Evolutionary conservation across 2,329 filamentous ascomycete genomes (phyloP).

Genomic region (Epichloe festucae): DNA sequence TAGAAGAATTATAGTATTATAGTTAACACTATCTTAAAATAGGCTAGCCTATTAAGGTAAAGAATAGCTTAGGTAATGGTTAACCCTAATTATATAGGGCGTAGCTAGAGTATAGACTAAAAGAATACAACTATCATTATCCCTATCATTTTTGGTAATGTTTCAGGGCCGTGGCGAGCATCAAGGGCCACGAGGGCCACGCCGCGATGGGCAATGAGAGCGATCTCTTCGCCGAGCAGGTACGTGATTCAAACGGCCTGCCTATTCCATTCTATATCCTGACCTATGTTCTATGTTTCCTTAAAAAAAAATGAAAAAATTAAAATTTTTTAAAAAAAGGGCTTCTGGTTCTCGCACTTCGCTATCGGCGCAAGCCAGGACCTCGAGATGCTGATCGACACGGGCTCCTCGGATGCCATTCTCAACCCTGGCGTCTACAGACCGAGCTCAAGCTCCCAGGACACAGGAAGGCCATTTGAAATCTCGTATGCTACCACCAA

Average conservation of each 20-base stretch:
- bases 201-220: neutral
- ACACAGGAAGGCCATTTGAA: conserved; percentile 4
- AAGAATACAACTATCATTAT: too few relatives aligned
- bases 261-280: neutral
- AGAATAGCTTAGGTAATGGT: too few relatives aligned
- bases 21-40: too few relatives aligned
- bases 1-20: too few relatives aligned
- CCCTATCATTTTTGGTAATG: too few relatives aligned
- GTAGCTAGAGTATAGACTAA: too few relatives aligned
- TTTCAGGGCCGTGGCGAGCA: neutral
- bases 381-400: conserved; percentile 10
- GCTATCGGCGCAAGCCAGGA: conserved; percentile 9
- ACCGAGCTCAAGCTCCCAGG: conserved; percentile 3
- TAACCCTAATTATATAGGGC: too few relatives aligned
- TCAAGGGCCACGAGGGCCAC: neutral
- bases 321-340: neutral
- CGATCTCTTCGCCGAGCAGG: neutral
- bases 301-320: too few relatives aligned
- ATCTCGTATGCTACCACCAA: conserved; percentile 11
- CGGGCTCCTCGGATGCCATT: conserved; percentile 9
- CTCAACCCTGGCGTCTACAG: conserved; percentile 11
- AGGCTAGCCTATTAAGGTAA: too few relatives aligned
- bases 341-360: conserved; percentile 12
- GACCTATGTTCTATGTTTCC: neutral
- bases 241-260: neutral